Evolutionary conservation across 495 filamentous ascomycete species (phyloP).

Genomic region (Penicillium longicatenatum): DNA sequence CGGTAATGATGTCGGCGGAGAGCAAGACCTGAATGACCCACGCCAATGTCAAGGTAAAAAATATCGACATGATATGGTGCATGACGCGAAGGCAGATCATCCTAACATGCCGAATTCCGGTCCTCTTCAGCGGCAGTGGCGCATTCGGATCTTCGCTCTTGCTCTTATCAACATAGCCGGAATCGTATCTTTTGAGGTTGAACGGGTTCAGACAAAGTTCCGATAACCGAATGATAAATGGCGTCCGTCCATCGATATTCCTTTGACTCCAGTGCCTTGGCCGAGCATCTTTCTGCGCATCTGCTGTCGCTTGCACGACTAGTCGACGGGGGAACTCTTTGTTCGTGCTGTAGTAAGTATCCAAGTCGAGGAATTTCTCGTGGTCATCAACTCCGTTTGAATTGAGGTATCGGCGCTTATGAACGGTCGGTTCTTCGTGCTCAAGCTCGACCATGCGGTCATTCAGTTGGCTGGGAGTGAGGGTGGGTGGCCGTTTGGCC

Average conservation of each 20-base stretch:
- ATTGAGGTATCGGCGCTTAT: slow-evolving; percentile 15
- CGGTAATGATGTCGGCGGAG: slow-evolving; percentile 11
- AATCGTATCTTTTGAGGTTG: slow-evolving; percentile 10
- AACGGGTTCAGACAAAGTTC: slow-evolving; percentile 19
- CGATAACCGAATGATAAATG: slow-evolving; percentile 9
- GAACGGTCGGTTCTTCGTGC: neutral
- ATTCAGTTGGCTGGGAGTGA: neutral
- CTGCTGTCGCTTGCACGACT: slow-evolving; percentile 15
- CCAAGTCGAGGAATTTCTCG: slow-evolving; percentile 14
- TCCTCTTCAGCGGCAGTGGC: neutral
- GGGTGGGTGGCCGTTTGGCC: neutral
- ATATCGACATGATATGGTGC: slow-evolving; percentile 10
- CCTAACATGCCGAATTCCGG: neutral
- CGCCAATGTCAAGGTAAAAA: slow-evolving; percentile 10
- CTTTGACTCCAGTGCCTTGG: slow-evolving; percentile 14
- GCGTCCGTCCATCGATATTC: slow-evolving; percentile 10
- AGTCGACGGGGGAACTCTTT: slow-evolving; percentile 18
- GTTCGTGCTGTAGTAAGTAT: slow-evolving; percentile 17
- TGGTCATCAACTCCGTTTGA: slow-evolving; percentile 12
- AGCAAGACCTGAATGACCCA: slow-evolving; percentile 19
- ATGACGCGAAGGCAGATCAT: slow-evolving; percentile 3
- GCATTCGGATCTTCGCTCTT: slow-evolving; percentile 2
- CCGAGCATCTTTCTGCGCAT: slow-evolving; percentile 2
- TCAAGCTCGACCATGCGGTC: slow-evolving; percentile 16
- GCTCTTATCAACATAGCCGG: slow-evolving; percentile 1